Percentiles rank a stretch among this genome's conserved stretches.
Conservation (phyloP, 345 rosid species). For the Abelmoschus esculentus region DNA sequence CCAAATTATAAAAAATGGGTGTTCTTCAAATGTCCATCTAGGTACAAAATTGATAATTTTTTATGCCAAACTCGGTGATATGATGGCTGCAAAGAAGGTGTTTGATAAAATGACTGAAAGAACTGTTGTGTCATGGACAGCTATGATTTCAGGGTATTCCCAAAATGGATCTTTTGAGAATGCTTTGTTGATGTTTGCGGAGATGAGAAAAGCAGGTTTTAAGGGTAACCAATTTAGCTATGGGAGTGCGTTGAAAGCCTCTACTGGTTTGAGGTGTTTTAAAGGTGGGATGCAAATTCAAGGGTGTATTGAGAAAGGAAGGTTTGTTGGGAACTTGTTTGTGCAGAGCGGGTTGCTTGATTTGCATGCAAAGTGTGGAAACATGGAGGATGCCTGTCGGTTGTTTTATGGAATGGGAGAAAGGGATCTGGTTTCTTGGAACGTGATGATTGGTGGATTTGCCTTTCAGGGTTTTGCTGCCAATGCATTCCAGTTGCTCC, state of each 20-base stretch:
- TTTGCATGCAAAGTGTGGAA: background rate
- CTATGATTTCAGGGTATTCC: background rate
- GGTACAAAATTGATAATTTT: constrained; percentile 30
- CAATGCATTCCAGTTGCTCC: background rate
- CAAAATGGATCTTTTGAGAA: background rate
- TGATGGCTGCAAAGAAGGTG: too few species aligned
- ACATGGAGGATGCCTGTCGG: background rate
- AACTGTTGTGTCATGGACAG: background rate
- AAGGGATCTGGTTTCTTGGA: background rate
- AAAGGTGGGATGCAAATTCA: background rate
- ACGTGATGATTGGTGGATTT: background rate
- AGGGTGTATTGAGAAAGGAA: background rate
- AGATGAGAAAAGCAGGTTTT: background rate
- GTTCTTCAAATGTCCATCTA: constrained; percentile 24
- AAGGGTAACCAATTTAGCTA: background rate
- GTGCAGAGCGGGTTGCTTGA: background rate
- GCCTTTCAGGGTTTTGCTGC: background rate
- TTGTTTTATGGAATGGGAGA: background rate
- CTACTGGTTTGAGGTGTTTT: background rate
- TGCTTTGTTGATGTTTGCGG: background rate
- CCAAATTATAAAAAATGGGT: constrained; percentile 39
- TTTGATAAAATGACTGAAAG: background rate
- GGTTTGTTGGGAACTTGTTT: background rate
- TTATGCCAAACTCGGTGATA: too few species aligned
- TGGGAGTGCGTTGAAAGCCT: background rate